Evolutionary conservation across 1,284 basidiomycete species (phyloP).

Genomic region (Fomitopsis pinicola): DNA sequence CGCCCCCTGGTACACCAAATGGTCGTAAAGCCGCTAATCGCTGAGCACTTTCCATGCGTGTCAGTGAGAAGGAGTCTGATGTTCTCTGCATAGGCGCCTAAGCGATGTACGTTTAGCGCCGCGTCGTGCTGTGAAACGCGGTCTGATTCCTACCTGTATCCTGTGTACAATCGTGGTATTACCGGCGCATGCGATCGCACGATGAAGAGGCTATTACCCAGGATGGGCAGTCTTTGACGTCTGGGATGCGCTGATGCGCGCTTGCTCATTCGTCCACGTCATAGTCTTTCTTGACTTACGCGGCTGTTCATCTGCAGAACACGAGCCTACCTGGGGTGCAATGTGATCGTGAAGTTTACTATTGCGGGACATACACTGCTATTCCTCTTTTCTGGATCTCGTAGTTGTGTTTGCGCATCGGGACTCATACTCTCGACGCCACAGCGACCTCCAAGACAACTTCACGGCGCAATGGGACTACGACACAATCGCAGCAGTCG

Average conservation of each 20-base stretch:
- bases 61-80: not conserved
- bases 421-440: not conserved
- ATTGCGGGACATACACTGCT: not conserved
- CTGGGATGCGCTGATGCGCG: not conserved
- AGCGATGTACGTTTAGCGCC: not conserved
- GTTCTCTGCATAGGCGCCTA: not conserved
- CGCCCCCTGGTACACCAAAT: not conserved
- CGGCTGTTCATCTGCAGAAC: no score
- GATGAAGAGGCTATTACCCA: no score
- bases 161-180: no score
- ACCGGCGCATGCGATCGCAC: no score
- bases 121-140: no score
- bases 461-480: conserved; percentile 69
- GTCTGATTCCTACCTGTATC: no score
- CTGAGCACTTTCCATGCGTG: not conserved
- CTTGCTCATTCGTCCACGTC: not conserved
- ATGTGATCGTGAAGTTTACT: no score
- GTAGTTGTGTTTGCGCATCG: not conserved
- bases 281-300: not conserved
- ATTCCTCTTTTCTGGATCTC: not conserved
- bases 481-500: conserved; percentile 52
- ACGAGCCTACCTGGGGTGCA: no score
- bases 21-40: not conserved
- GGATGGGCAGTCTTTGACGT: no score
- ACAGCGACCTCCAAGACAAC: conserved; percentile 75